phyloP scores from a whole-genome alignment of 1,284 basidiomycete genomes.

The Ustilago vetiveriae region DNA sequence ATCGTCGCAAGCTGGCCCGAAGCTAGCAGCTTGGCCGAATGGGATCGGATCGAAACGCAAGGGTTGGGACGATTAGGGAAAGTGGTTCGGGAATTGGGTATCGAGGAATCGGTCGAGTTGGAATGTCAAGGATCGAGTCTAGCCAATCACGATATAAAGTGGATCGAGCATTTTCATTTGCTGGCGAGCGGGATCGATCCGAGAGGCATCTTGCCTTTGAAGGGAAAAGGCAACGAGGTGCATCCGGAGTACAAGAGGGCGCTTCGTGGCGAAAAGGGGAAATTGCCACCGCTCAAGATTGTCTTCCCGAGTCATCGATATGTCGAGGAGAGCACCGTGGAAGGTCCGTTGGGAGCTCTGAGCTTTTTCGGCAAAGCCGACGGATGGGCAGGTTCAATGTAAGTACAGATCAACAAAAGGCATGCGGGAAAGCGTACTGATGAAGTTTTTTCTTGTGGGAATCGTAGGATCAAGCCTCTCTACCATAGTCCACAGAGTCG shows the following conservation, averaged over 20 bases:
- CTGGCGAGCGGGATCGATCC: conserved; percentile 49
- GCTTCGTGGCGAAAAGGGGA: neutral
- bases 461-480: conserved; percentile 24
- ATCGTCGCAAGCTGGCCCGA: conserved; percentile 58
- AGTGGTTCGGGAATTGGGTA: conserved; percentile 42
- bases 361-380: conserved; percentile 63
- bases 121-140: conserved; percentile 63
- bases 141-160: conserved; percentile 53
- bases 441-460: too few relatives aligned
- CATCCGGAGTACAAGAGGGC: conserved; percentile 28
- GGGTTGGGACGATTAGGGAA: conserved; percentile 55
- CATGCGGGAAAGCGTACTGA: too few relatives aligned
- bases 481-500: conserved; percentile 48
- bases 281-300: conserved; percentile 52
- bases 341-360: conserved; percentile 49
- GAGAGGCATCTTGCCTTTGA: conserved; percentile 36
- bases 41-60: conserved; percentile 53
- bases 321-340: conserved; percentile 43
- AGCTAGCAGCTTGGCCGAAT: conserved; percentile 30
- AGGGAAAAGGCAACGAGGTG: conserved; percentile 21
- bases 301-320: conserved; percentile 58
- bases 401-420: conserved; percentile 3
- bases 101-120: conserved; percentile 16
- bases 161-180: conserved; percentile 63
- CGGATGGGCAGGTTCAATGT: conserved; percentile 32